Base-by-base conservation (phyloP, 75 land plant species). In the Sequoia sempervirens region DNA sequence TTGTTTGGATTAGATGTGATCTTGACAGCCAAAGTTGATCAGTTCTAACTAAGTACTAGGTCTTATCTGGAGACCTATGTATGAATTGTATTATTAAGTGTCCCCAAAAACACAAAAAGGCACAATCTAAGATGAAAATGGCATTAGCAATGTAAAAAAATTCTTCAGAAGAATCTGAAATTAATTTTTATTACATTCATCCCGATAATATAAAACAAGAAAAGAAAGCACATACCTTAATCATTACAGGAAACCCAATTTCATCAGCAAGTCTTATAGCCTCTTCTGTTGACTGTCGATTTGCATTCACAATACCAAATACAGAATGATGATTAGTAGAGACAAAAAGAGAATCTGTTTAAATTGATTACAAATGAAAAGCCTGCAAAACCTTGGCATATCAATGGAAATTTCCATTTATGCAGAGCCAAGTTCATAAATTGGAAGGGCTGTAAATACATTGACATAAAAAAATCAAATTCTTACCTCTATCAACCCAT, bases 191-290 rank as follows among this genome's bases (percentile, higher is more conserved):
- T n/a, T 30, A 45, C 18, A n/a, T 45, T 43, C n/a, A 43, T 26
- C 30, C 32, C 28, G n/a, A 78, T 26, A 45, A 45, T 78, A 32
- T 78, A 23, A 45, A 26, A 45, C 46, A 37, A 18, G 52, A 32
- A 43, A 30, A 23, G 18, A 73, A 13, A 34, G 9, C 54, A 3
- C 41, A 8, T 83, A 96, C 98, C 98, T 96, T 96, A 84, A 96
- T 96, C 98, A 96, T 96, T 53, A 96, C 94, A 30, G 98, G 97
- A 72, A 85, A 96, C 20, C 98, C 98, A 88, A 96, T 95, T 85
- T 95, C 95, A 82, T 93, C 64, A 52, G 98, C 97, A 50, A 95
- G 85, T 79, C 79, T 91, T 32, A 96, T 38, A 61, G 93, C 98
- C 87, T 96, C 95, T 85, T 96, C 97, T 70, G 97, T 95, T 78